Percentiles rank a stretch among this genome's conserved stretches.
These are phyloP conservation scores for Combretum micranthum DNA, from an alignment of 345 rosid species.

Conservation along the genomic window DNA sequence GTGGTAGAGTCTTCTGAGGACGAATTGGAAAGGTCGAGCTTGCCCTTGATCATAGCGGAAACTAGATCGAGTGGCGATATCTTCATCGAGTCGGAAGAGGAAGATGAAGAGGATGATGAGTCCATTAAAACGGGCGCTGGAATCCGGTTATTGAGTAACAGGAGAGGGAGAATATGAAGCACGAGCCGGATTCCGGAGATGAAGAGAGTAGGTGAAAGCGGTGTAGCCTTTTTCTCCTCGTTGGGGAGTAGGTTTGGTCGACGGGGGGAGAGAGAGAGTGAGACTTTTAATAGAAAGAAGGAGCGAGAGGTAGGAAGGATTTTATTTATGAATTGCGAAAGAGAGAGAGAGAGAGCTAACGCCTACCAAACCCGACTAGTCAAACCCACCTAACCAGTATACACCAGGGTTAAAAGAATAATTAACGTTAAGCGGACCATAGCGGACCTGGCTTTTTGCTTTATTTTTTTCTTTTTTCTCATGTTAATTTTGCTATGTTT, in stretches of 20 bases:
- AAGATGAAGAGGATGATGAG: conserved; percentile 6
- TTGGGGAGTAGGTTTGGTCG: conserved; percentile 13
- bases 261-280: conserved; percentile 51
- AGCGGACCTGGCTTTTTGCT: no score
- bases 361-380: conserved; percentile 69
- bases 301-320: not conserved
- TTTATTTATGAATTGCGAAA: conserved; percentile 7
- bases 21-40: conserved; percentile 56
- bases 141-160: not conserved
- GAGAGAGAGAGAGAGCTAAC: conserved; percentile 22
- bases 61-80: conserved; percentile 62
- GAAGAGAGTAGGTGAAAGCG: not conserved
- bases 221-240: not conserved
- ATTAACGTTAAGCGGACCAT: no score
- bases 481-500: no score
- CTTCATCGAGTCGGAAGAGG: conserved; percentile 1
- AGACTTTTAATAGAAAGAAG: not conserved
- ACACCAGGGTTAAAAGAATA: conserved; percentile 33
- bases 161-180: not conserved
- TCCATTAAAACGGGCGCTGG: conserved; percentile 23
- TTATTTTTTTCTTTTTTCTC: no score
- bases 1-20: conserved; percentile 33
- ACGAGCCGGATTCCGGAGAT: not conserved
- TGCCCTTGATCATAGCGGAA: conserved; percentile 72
- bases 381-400: conserved; percentile 43